Evolutionary conservation across 148 eudicot species (phyloP).

Genomic region (Vaccinium myrtillus): DNA sequence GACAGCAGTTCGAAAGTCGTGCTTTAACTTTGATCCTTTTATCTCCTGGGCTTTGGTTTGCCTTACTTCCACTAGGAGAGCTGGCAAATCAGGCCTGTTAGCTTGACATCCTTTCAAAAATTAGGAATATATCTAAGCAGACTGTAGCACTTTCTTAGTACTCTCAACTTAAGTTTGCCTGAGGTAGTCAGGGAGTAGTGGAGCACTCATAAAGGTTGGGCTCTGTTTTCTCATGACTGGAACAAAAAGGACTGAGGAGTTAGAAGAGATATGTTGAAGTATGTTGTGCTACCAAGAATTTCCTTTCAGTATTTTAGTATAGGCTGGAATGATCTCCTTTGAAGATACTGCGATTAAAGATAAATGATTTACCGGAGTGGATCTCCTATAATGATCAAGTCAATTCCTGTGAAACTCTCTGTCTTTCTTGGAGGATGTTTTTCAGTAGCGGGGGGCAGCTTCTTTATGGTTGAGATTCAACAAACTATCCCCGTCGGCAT

Average conservation of each 20-base stretch:
- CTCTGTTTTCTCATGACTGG: background rate
- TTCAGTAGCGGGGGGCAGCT: too few relatives aligned
- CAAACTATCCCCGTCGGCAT: background rate
- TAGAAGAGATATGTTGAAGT: background rate
- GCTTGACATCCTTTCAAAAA: background rate
- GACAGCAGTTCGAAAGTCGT: background rate
- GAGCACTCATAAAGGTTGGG: background rate
- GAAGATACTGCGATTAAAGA: background rate
- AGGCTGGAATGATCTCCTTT: background rate
- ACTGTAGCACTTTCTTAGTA: background rate
- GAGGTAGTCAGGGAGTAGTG: background rate
- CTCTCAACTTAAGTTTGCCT: background rate
- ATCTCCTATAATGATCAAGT: background rate
- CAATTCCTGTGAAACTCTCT: background rate
- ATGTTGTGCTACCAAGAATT: background rate
- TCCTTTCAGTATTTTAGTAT: background rate
- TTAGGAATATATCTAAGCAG: background rate
- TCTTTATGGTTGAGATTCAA: background rate
- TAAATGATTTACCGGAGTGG: background rate
- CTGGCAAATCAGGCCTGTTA: background rate
- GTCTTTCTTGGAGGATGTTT: background rate
- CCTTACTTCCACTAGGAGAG: background rate
- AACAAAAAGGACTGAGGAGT: background rate
- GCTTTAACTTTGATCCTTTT: background rate
- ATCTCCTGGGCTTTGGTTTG: background rate